Percentiles rank a stretch among this genome's conserved stretches.
These are phyloP conservation scores for Vitis cinerea DNA, from an alignment of 164 flowering plant genomes.

Conservation along the genomic window DNA sequence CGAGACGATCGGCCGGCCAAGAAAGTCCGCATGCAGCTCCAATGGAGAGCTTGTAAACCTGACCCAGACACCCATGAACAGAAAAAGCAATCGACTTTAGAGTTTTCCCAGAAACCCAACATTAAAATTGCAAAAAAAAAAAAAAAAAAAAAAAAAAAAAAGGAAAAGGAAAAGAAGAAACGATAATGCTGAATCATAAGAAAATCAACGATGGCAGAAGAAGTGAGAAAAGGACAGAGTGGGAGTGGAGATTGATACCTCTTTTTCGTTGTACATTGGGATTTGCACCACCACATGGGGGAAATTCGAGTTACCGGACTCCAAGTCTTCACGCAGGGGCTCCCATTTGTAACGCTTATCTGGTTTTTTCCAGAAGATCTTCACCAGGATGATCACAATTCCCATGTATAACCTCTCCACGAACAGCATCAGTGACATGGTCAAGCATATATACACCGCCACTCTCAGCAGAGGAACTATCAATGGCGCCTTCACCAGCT, in stretches of 20 bases:
- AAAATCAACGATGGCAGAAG: not conserved
- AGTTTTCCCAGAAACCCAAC: conserved; percentile 9
- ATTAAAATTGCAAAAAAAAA: not conserved
- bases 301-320: conserved; percentile 60
- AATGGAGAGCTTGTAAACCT: conserved; percentile 86
- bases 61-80: conserved; percentile 10
- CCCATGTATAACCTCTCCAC: conserved; percentile 91
- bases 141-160: not conserved
- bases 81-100: conserved; percentile 4
- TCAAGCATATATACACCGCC: conserved; percentile 48
- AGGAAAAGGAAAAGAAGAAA: no score
- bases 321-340: conserved; percentile 69
- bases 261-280: conserved; percentile 88
- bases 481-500: conserved; percentile 61
- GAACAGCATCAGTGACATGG: conserved; percentile 88
- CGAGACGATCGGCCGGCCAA: conserved; percentile 86
- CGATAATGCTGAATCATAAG: not conserved
- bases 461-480: conserved; percentile 67
- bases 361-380: conserved; percentile 85
- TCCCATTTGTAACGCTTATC: conserved; percentile 86
- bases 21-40: conserved; percentile 87
- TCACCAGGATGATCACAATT: conserved; percentile 68
- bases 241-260: conserved; percentile 33
- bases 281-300: conserved; percentile 87
- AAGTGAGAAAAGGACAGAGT: conserved; percentile 2